Evolutionary conservation across 1,284 basidiomycete species (phyloP).

Genomic region (Apiotrichum mycotoxinovorans): DNA sequence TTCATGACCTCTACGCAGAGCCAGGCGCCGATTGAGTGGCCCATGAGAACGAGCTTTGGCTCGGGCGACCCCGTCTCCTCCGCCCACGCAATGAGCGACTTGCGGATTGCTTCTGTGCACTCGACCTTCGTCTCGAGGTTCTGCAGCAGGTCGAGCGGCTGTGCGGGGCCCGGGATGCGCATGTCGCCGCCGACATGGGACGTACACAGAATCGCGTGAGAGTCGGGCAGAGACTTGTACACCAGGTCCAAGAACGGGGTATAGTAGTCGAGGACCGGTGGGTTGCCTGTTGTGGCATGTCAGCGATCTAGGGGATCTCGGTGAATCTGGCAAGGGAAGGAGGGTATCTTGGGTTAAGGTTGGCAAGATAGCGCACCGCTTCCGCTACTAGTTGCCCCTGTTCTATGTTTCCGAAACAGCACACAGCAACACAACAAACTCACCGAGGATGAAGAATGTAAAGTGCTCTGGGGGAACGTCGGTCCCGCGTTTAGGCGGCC

Average conservation of each 20-base stretch:
- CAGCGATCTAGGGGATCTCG: not conserved
- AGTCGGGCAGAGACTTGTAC: constrained; percentile 35
- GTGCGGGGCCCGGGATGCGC: constrained; percentile 16
- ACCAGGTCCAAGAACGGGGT: constrained; percentile 42
- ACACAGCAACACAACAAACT: constrained; percentile 1
- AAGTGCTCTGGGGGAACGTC: constrained; percentile 26
- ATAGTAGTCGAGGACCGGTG: constrained; percentile 49
- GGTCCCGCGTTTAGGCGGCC: constrained; percentile 25
- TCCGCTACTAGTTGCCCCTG: too few relatives aligned
- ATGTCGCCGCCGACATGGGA: constrained; percentile 47
- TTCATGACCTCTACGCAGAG: constrained; percentile 41
- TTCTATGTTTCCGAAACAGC: not conserved
- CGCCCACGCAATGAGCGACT: constrained; percentile 30
- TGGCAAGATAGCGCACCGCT: too few relatives aligned
- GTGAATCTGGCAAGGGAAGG: too few relatives aligned
- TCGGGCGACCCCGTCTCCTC: not conserved
- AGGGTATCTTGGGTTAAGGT: too few relatives aligned
- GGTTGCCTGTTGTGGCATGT: constrained; percentile 41
- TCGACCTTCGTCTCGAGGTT: constrained; percentile 47
- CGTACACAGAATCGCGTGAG: constrained; percentile 42
- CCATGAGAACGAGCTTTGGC: constrained; percentile 39
- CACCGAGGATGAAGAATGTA: constrained; percentile 40
- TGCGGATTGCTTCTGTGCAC: constrained; percentile 27
- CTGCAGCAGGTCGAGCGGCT: constrained; percentile 32
- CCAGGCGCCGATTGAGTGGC: constrained; percentile 47